Percentiles rank a stretch among this genome's conserved stretches.
Evolutionary conservation across 164 flowering plant species (phyloP).

Genomic region (Liriodendron chinense): DNA sequence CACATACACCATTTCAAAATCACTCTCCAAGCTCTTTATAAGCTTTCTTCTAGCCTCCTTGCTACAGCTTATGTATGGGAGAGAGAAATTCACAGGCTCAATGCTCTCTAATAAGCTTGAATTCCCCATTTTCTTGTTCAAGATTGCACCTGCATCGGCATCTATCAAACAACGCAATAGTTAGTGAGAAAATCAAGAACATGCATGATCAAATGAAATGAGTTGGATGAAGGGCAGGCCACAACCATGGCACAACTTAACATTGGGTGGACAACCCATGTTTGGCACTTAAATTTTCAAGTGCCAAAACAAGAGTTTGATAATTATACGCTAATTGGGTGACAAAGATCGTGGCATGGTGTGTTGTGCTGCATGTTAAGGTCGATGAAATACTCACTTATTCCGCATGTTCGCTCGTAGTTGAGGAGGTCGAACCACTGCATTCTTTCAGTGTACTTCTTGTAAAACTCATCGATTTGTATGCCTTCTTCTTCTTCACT

Average conservation of each 20-base stretch:
- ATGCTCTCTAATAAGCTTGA: constrained; percentile 19
- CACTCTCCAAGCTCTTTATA: constrained; percentile 42
- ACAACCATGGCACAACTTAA: no score
- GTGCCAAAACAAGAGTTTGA: no score
- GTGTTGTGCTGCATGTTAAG: background rate
- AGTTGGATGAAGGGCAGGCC: background rate
- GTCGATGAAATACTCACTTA: constrained; percentile 28
- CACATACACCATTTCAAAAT: constrained; percentile 52
- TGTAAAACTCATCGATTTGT: constrained; percentile 34
- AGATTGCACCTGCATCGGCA: constrained; percentile 28
- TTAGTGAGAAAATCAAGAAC: constrained; percentile 4
- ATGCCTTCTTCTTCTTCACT: constrained; percentile 1
- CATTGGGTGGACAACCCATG: no score
- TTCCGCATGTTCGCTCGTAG: constrained; percentile 41
- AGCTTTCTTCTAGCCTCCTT: constrained; percentile 34
- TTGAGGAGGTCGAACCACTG: constrained; percentile 46
- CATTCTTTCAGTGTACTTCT: constrained; percentile 41
- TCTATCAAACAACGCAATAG: background rate
- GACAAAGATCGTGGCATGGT: background rate
- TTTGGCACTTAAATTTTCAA: no score
- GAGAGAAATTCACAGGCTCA: constrained; percentile 9
- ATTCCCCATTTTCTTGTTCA: constrained; percentile 23
- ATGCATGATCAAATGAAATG: background rate
- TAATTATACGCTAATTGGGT: background rate
- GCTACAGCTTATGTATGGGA: constrained; percentile 21